Evolutionary conservation across 1,284 basidiomycete genomes (phyloP), one percentile per base, ranked within the genome.

Genomic region (Pterulicium gracile): DNA sequence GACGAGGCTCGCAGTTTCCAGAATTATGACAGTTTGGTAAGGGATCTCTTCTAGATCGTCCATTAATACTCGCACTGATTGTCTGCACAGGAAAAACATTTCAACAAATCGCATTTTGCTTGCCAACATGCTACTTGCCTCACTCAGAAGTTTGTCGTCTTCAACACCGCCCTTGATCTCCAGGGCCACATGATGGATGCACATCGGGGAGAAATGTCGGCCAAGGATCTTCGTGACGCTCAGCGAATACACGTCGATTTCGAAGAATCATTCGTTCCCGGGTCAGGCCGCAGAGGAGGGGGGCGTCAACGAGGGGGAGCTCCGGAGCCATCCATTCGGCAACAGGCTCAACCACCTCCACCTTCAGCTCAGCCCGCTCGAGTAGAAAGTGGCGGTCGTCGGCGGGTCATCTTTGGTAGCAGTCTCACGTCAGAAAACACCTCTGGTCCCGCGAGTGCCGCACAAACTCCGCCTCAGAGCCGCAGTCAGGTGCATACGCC

Each of bases 131-230:
- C 78, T 0, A 61, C 72, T 24, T 98, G 95, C 60, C 75, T 87
- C 32, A 82, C 81, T 14, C 81, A 82, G 56, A 97, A 96, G 65
- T 98, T 98, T 56, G 87, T 98, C 44, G 95, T 98, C 13, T 98
- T 98, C 61, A 81, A 79, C 43, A 84, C 83, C 17, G 73, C 81
- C 27, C 68, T 98, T 24, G 96, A 98, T 59, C 79, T 97, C 43
- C 84, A 95, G 63, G 93, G 85, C 0, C 95, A 98, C 61, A 85
- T 88, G 70, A 81, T 98, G 15, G 81, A 87, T 49, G 79, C 81
- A 56, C 95, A 98, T 56, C 86, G 82, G 7, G 79, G 78, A 2
- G 77, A 82, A 34, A 89, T 96, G 81, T 80, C 76, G 13, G 65
- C 83, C 1, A 73, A 81, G 17, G 89, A 93, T 56, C 80, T 77